Percentiles rank a stretch among this genome's conserved stretches.
phyloP scores from a whole-genome alignment of 257 asterid genomes.

The Plectranthus barbatus region DNA sequence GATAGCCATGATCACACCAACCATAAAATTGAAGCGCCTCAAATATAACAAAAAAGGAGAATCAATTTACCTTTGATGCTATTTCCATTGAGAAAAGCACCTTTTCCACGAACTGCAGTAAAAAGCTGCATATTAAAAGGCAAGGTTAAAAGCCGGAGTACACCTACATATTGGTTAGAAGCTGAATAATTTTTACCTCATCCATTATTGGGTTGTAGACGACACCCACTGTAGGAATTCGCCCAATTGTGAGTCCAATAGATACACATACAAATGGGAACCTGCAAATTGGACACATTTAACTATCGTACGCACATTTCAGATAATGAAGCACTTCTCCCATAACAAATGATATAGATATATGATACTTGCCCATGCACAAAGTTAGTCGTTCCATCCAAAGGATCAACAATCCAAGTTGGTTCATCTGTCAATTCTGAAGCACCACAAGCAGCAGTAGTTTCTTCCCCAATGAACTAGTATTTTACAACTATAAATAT shows the following conservation, averaged over 20 bases:
- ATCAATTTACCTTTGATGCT: constrained; percentile 50
- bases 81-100: constrained; percentile 71
- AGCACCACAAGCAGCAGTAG: constrained; percentile 74
- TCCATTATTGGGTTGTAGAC: constrained; percentile 78
- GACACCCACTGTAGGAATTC: constrained; percentile 71
- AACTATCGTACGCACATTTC: constrained; percentile 2
- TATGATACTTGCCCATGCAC: constrained; percentile 70
- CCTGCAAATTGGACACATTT: constrained; percentile 33
- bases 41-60: background rate
- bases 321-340: background rate
- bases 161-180: too few species aligned
- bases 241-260: constrained; percentile 71
- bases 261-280: constrained; percentile 86
- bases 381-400: constrained; percentile 95
- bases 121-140: constrained; percentile 47
- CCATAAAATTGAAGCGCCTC: background rate
- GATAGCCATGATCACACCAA: constrained; percentile 4
- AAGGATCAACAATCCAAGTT: constrained; percentile 97
- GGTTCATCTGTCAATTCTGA: constrained; percentile 82
- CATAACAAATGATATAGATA: constrained; percentile 1
- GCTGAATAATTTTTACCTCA: constrained; percentile 46
- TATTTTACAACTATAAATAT: constrained; percentile 14
- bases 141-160: too few species aligned
- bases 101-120: constrained; percentile 62
- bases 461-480: constrained; percentile 99